Base-by-base conservation (phyloP, 257 asterid species). In the Asclepias syriaca region DNA sequence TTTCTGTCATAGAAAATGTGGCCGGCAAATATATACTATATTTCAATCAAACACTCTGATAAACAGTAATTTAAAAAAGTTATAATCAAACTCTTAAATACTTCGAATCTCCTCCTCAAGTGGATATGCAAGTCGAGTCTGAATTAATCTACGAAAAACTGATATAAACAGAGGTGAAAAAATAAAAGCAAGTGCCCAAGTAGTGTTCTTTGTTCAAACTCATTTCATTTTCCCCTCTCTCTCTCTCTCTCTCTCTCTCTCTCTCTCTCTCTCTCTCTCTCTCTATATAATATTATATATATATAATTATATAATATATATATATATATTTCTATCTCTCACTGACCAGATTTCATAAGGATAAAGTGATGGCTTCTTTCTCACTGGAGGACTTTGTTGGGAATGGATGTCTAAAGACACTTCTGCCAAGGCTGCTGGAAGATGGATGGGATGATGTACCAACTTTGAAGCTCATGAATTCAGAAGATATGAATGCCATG, bases 381-480 rank as follows among this genome's bases (percentile, higher is more conserved):
- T 86, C 84, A 16, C 77, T 87, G 34, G 96, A 91, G 75, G 92
- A 89, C 65, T 91, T 89, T 71, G 84, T 85, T 53, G 97, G 97
- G 65, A 85, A 85, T 54, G 97, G 97, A 71, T 84, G 74, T 63
- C 88, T 87, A 32, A 85, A 80, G 77, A 85, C 75, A 61, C 75
- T 89, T 51, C 68, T 88, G 51, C 85, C 87, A 54, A 86, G 78
- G 86, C 85, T 91, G 78, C 54, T 87, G 73, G 91, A 89, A 70
- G 90, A 86, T 77, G 97, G 96, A 18, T 91, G 96, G 97, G 97
- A 89, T 64, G 95, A 91, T n/a, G 93, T 91, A 14, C 96, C 96
- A 8, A 85, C 97, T 57, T 69, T 91, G 89, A 91, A 89, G 93
- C 72, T 86, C 24, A 88, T 91, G 95, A 86, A 78, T 81, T 59